These are phyloP conservation scores for Clarireedia homoeocarpa DNA, from an alignment of 2,329 filamentous ascomycete species.

Conservation along the genomic window DNA sequence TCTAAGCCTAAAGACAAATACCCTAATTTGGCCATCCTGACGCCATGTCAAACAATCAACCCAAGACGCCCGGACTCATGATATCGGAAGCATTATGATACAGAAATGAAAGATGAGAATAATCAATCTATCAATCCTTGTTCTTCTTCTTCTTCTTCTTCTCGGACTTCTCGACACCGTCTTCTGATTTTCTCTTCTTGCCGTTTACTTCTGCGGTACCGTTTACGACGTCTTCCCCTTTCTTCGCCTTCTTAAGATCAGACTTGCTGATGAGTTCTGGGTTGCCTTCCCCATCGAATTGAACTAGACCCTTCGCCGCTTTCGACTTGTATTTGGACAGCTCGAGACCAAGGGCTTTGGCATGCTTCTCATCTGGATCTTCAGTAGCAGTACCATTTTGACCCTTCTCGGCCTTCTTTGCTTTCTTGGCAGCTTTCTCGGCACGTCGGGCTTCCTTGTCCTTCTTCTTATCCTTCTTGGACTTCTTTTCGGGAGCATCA, in stretches of 20 bases:
- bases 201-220: slow-evolving; percentile 32
- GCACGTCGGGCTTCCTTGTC: slow-evolving; percentile 25
- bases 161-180: slow-evolving; percentile 50
- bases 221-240: slow-evolving; percentile 54
- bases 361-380: slow-evolving; percentile 40
- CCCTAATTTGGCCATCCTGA: slow-evolving; percentile 6
- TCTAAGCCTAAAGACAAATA: slow-evolving; percentile 9
- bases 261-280: slow-evolving; percentile 33
- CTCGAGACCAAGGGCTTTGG: slow-evolving; percentile 60
- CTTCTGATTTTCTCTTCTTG: slow-evolving; percentile 64
- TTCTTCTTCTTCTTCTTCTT: slow-evolving; percentile 52
- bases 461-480: slow-evolving; percentile 36
- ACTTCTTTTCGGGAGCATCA: slow-evolving; percentile 8
- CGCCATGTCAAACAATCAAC: slow-evolving; percentile 8
- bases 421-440: slow-evolving; percentile 20
- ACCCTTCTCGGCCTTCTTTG: slow-evolving; percentile 28
- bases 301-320: slow-evolving; percentile 54
- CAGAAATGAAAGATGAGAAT: slow-evolving; percentile 10
- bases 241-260: slow-evolving; percentile 59
- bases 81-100: slow-evolving; percentile 15
- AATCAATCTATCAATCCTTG: slow-evolving; percentile 23
- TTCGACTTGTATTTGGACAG: slow-evolving; percentile 73
- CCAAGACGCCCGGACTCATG: slow-evolving; percentile 11
- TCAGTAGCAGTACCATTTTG: slow-evolving; percentile 25
- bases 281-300: slow-evolving; percentile 45